Evolutionary conservation across 257 asterid species (phyloP), one percentile per base, ranked within the genome.

Genomic region (Scutellaria minor): DNA sequence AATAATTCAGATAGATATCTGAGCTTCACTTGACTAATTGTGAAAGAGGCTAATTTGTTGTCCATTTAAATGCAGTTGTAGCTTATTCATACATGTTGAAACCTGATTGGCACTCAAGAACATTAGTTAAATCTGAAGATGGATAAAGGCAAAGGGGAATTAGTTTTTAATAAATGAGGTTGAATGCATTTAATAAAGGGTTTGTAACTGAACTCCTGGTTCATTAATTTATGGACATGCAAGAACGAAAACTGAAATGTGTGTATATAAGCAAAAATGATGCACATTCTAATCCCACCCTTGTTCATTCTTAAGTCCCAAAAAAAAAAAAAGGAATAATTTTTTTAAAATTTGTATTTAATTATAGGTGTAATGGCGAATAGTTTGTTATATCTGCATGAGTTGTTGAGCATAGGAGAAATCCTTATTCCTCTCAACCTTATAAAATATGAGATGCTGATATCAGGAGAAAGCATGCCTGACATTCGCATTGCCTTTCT

Each of bases 341-440:
- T n/a, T n/a, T n/a, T n/a, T n/a, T n/a, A n/a, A n/a, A n/a, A n/a
- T n/a, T n/a, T n/a, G n/a, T n/a, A n/a, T n/a, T 46, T 44, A 5
- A 24, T 0, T 31, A 3, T 31, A 31, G 37, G 5, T 31, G 37
- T 3, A 2, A 79, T 79, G 78, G 40, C 18, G 31, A 61, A 79
- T 39, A 59, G 40, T 31, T 22, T 75, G 74, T 39, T 79, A 53
- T 44, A 66, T 66, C 55, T 79, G 1, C 48, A 79, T 7, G 39
- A 54, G 1, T 14, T 79, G 9, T 75, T 75, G 7, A 60, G 51
- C 15, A 9, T 66, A 37, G 65, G 66, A 37, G 83, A 75, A 44
- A 54, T 75, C 27, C 64, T 75, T 9, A 75, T 75, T 35, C 68
- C 83, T 37, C 72, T 79, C 63, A 66, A 68, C 64, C 70, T 79